phyloP scores from a whole-genome alignment of 1,284 basidiomycete species.

The Somion occarium region DNA sequence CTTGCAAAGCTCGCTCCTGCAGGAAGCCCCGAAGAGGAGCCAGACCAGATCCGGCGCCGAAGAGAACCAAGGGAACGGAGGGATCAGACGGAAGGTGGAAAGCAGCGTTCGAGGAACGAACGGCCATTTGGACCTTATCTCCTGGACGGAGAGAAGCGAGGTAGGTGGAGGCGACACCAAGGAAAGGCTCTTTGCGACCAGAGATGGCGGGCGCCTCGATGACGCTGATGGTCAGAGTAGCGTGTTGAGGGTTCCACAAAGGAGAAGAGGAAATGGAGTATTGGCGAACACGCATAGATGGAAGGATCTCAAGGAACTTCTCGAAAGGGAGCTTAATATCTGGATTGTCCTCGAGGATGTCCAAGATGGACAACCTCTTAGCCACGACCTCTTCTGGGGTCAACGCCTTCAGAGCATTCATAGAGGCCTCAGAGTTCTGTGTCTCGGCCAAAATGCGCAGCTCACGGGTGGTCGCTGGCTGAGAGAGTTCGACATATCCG shows the following conservation, averaged over 20 bases:
- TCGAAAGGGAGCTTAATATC: conserved; percentile 35
- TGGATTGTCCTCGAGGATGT: conserved; percentile 38
- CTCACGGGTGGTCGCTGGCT: conserved; percentile 39
- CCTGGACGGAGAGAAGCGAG: conserved; percentile 37
- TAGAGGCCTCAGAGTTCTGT: conserved; percentile 11
- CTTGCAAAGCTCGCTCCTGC: conserved; percentile 46
- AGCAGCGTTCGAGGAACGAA: conserved; percentile 33
- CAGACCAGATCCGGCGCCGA: conserved; percentile 44
- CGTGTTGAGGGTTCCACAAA: conserved; percentile 37
- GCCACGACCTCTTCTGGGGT: conserved; percentile 29
- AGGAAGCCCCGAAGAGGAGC: conserved; percentile 53
- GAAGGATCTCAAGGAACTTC: conserved; percentile 38
- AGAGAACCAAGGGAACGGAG: conserved; percentile 40
- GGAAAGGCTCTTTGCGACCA: conserved; percentile 30
- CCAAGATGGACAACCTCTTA: conserved; percentile 39
- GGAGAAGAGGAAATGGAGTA: conserved; percentile 53
- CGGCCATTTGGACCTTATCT: conserved; percentile 39
- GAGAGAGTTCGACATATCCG: conserved; percentile 46
- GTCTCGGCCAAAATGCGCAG: conserved; percentile 24
- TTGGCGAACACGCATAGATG: conserved; percentile 44
- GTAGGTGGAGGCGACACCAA: conserved; percentile 48
- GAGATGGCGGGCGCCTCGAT: conserved; percentile 34
- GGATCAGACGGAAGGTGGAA: conserved; percentile 46
- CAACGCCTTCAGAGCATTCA: conserved; percentile 23
- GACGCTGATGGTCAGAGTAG: conserved; percentile 42